Evolutionary conservation across 2,329 filamentous ascomycete genomes (phyloP).

Genomic region (Trichoderma endophyticum): DNA sequence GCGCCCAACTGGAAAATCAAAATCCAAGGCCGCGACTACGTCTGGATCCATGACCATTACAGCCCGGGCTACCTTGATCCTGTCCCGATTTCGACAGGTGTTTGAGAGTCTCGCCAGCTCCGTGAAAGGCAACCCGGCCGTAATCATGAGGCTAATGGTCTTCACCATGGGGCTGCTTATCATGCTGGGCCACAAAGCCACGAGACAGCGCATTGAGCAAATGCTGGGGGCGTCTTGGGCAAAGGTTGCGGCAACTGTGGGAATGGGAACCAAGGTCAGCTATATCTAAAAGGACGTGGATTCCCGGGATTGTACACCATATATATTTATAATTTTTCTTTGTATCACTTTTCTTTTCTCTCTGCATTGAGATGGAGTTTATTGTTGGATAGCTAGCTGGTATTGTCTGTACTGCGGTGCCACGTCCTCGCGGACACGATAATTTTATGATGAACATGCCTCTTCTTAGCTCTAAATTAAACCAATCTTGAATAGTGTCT

Average conservation of each 20-base stretch:
- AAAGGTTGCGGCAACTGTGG: slow-evolving; percentile 79
- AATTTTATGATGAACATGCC: slow-evolving; percentile 18
- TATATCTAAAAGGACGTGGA: slow-evolving; percentile 66
- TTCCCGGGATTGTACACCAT: slow-evolving; percentile 4
- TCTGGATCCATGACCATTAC: slow-evolving; percentile 37
- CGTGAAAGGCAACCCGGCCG: slow-evolving; percentile 54
- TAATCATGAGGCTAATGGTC: slow-evolving; percentile 63
- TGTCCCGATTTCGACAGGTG: slow-evolving; percentile 50
- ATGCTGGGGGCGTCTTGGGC: slow-evolving; percentile 70
- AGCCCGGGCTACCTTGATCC: slow-evolving; percentile 50
- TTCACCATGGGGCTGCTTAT: slow-evolving; percentile 78
- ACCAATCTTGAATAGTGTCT: neutral
- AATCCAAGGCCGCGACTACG: slow-evolving; percentile 31
- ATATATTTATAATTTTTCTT: slow-evolving; percentile 13
- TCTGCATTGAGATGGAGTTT: slow-evolving; percentile 31
- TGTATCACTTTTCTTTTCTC: slow-evolving; percentile 11
- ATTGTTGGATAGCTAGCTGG: slow-evolving; percentile 15
- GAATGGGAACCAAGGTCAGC: slow-evolving; percentile 96
- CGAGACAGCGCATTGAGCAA: slow-evolving; percentile 70
- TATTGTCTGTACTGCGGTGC: slow-evolving; percentile 5
- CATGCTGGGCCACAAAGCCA: slow-evolving; percentile 69
- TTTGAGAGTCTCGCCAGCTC: slow-evolving; percentile 50
- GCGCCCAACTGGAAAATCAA: slow-evolving; percentile 26
- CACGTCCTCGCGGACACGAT: slow-evolving; percentile 16
- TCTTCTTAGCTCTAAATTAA: neutral